Conservation (phyloP, 2,329 filamentous ascomycete species). For the Fusarium sacchari region DNA sequence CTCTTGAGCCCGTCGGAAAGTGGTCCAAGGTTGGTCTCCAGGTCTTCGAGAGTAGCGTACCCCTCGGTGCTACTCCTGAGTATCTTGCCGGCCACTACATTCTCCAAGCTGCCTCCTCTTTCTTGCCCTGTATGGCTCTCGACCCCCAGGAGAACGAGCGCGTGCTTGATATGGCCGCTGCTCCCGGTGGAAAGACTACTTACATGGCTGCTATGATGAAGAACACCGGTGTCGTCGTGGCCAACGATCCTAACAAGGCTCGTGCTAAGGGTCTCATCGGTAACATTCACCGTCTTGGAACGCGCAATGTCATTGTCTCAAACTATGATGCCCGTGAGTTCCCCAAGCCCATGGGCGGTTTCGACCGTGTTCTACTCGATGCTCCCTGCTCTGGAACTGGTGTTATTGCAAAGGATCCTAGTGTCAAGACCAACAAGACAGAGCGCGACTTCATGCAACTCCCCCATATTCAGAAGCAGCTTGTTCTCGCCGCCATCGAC, state of each 20-base stretch:
- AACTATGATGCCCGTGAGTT: slow-evolving; percentile 96
- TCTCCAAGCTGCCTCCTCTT: slow-evolving; percentile 94
- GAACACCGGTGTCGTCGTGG: slow-evolving; percentile 94
- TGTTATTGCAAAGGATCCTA: slow-evolving; percentile 96
- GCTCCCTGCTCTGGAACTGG: slow-evolving; percentile 96
- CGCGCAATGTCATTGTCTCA: slow-evolving; percentile 93
- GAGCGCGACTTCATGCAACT: slow-evolving; percentile 93
- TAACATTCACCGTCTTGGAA: slow-evolving; percentile 94
- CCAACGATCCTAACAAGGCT: slow-evolving; percentile 94
- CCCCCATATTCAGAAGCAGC: slow-evolving; percentile 93
- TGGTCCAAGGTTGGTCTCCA: slow-evolving; percentile 99
- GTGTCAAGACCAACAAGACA: slow-evolving; percentile 98
- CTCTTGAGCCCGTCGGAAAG: slow-evolving; percentile 95
- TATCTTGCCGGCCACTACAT: slow-evolving; percentile 99
- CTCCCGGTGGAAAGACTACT: slow-evolving; percentile 95
- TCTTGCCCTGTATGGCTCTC: slow-evolving; percentile 96
- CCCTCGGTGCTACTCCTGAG: slow-evolving; percentile 93
- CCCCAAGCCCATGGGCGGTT: slow-evolving; percentile 92
- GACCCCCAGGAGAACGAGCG: slow-evolving; percentile 93
- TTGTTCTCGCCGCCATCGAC: slow-evolving; percentile 92
- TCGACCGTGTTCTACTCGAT: slow-evolving; percentile 93
- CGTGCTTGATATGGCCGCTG: slow-evolving; percentile 92
- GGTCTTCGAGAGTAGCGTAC: slow-evolving; percentile 87
- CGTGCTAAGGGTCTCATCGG: slow-evolving; percentile 97
- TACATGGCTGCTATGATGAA: slow-evolving; percentile 96